Evolutionary conservation across 306 rosid genomes (phyloP), one percentile per base, ranked within the genome.

Genomic region (Casuarina equisetifolia): DNA sequence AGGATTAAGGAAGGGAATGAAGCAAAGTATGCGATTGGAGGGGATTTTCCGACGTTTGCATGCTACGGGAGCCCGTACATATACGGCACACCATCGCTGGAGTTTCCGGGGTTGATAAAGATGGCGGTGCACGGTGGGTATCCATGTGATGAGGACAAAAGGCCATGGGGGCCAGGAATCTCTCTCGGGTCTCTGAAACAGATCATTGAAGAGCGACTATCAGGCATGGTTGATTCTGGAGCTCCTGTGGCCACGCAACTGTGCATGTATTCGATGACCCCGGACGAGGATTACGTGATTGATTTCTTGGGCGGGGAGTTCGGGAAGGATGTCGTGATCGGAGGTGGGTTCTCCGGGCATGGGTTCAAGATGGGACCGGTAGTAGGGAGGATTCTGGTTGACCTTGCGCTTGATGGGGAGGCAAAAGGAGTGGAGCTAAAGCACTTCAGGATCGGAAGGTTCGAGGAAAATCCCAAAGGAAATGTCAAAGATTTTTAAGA

Each of bases 351-450:
- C 80, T 95, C 97, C 0, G 99, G 99, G 58, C 97, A 95, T 11
- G 99, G 99, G 20, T 92, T 95, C 79, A 95, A 95, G 92, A 86
- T 95, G 97, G 84, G 90, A 42, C 99, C 97, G 6, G 90, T 76
- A 7, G 75, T 95, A 50, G 99, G 97, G 40, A 75, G 86, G 87
- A 78, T 87, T 2, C 53, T 95, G 85, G 82, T 84, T 0, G 92
- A 92, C 25, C 88, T 95, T 55, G 96, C 64, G 32, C 62, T 82
- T 20, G 76, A 53, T 1, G 99, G 97, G 59, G 87, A 64, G 35
- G 70, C 97, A 0, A 70, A 84, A 39, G 90, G 93, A 46, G 85
- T 87, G 77, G 97, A 95, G 72, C 55, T 95, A 17, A 83, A 80
- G 45, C 78, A 81, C 13, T 95, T 95, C 4, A 87, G 82, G 55